Evolutionary conservation across 257 asterid genomes (phyloP), one percentile per base, ranked within the genome.

Genomic region (Echium plantagineum): DNA sequence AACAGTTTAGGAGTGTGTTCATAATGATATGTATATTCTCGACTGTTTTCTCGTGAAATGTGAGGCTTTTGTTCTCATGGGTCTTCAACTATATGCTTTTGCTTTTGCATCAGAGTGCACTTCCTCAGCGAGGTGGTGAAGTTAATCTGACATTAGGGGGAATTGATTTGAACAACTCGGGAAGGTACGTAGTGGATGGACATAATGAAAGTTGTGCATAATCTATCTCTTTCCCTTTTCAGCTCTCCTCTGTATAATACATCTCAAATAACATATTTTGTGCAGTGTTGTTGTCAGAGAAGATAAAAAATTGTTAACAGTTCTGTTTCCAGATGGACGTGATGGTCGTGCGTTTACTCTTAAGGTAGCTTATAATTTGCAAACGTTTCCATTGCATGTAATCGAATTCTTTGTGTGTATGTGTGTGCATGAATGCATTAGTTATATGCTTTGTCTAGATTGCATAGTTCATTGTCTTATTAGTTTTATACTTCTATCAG

Each of bases 291-390:
- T 89, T 65, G 93, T 89, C 59, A 82, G 97, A 78, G 97, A 89
- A 81, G 97, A 89, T 75, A 89, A 89, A 75, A 89, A 89, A 65
- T 72, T 89, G 59, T 71, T 86, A 58, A 84, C 97, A 54, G 97
- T 89, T 59, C 75, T 89, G 72, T 89, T 89, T 71, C 95, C 94
- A 31, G 95, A 89, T 79, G 97, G 97, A 59, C 93, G 97, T 70
- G 95, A 89, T 70, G 97, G 95, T 47, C 81, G 95, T 55, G 95
- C 97, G 55, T 89, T 89, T 81, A 89, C 94, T 65, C 94, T 89
- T 58, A 86, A 89, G 95, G 97, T 89, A 70, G 73, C 22, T 42
- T 35, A 61, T 51, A 48, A 35, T 5, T 9, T 48, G 22, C 6
- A 59, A 28, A 30, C 24, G 17, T 16, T 30, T 46, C 35, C 24